phyloP scores from a whole-genome alignment of 176 grass and related monocot species.

The Eragrostis nindensis region DNA sequence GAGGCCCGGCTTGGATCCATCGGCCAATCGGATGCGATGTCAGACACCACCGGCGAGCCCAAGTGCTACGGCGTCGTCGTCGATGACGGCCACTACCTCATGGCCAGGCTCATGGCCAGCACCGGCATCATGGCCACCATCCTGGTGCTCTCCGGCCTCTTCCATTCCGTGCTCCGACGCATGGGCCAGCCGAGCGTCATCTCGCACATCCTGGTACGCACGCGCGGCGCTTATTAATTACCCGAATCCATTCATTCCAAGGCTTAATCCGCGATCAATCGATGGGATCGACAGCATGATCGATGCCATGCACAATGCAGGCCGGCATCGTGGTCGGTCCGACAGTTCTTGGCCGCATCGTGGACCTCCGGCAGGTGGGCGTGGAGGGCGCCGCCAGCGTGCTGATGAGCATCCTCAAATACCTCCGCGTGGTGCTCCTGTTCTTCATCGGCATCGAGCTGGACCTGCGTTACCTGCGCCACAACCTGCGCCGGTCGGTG shows the following conservation, averaged over 20 bases:
- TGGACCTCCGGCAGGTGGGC: constrained; percentile 25
- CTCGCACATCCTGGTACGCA: constrained; percentile 59
- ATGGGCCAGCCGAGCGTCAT: constrained; percentile 70
- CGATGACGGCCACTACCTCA: constrained; percentile 30
- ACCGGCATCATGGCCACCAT: constrained; percentile 47
- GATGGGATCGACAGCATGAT: too few species aligned
- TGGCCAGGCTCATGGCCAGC: constrained; percentile 45
- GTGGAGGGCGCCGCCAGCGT: constrained; percentile 26
- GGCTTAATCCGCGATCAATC: background rate
- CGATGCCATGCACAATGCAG: background rate
- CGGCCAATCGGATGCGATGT: background rate
- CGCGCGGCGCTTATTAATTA: background rate
- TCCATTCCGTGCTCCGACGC: constrained; percentile 56
- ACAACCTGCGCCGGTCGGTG: constrained; percentile 46
- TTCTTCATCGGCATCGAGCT: constrained; percentile 73
- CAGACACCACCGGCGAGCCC: background rate
- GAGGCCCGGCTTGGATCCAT: background rate
- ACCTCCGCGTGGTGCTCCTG: constrained; percentile 63
- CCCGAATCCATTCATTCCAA: background rate
- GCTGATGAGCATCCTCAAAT: constrained; percentile 23
- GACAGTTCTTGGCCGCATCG: constrained; percentile 42
- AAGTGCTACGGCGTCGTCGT: constrained; percentile 30
- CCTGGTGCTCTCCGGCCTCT: constrained; percentile 50
- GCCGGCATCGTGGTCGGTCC: constrained; percentile 57
- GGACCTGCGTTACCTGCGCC: constrained; percentile 62